Evolutionary conservation across 805 yeast genomes (phyloP).

Genomic region (Myxozyma geophila): DNA sequence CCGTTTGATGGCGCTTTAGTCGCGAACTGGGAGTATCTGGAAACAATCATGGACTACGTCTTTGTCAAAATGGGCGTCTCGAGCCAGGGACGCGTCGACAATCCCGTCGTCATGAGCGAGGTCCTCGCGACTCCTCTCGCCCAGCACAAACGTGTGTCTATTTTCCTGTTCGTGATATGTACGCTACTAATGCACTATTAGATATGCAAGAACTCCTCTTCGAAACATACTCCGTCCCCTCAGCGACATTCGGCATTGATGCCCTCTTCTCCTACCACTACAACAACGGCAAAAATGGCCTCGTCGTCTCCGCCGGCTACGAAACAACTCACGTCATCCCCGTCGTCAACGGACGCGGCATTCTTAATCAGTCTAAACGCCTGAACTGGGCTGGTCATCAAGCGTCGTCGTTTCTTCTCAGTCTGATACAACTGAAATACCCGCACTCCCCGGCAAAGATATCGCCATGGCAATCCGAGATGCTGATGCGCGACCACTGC

Average conservation of each 20-base stretch:
- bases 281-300: slow-evolving; percentile 58
- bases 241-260: slow-evolving; percentile 81
- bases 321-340: slow-evolving; percentile 86
- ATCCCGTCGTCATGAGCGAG: slow-evolving; percentile 83
- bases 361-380: slow-evolving; percentile 70
- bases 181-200: background rate
- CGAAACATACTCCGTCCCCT: slow-evolving; percentile 78
- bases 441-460: slow-evolving; percentile 87
- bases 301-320: slow-evolving; percentile 83
- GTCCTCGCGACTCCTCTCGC: slow-evolving; percentile 68
- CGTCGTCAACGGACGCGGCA: slow-evolving; percentile 69
- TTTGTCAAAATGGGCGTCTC: slow-evolving; percentile 76
- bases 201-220: slow-evolving; percentile 77
- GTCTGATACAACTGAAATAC: slow-evolving; percentile 75
- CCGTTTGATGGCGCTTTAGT: slow-evolving; percentile 88
- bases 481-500: slow-evolving; percentile 74
- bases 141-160: slow-evolving; percentile 60
- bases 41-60: slow-evolving; percentile 79
- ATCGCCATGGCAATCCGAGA: slow-evolving; percentile 63
- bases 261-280: slow-evolving; percentile 75
- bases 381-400: slow-evolving; percentile 91
- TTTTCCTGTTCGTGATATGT: background rate
- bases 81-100: slow-evolving; percentile 60
- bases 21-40: slow-evolving; percentile 92
- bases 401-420: slow-evolving; percentile 64